Evolutionary conservation across 2,329 filamentous ascomycete species (phyloP), one percentile per base, ranked within the genome.

Genomic region (Septoria linicola): DNA sequence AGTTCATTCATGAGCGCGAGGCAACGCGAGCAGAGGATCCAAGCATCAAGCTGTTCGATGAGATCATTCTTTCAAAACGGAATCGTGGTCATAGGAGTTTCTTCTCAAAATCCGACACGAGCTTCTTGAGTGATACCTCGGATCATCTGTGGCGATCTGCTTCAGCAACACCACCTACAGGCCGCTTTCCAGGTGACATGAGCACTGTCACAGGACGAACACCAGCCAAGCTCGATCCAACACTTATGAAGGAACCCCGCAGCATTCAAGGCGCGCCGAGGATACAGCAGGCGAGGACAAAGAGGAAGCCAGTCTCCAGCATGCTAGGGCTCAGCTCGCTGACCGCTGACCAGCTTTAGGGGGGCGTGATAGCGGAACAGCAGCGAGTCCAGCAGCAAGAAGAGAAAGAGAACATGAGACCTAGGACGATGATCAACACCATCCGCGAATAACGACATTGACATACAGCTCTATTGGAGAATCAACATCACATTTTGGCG

Each of bases 181-280:
- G 77, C 21, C 74, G 74, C 43, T 77, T 77, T 54, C 75, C 80
- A 16, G 75, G 75, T 6, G 80, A 83, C 80, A 81, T 51, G 80
- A 84, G 86, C 75, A 45, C 53, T 3, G 52, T 55, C 8, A 82
- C 47, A 82, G 82, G 64, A 10, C 73, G 83, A 59, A 83, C 88
- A 31, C 93, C 93, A 4, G 83, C 88, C 6, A 91, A 88, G 65
- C 79, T 99, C 8, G 93, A 99, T 63, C 80, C 85, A 3, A 81
- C 83, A 11, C 76, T 96, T 40, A 96, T 97, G 89, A 89, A 89
- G 68, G 91, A 96, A 71, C 91, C 91, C 23, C 81, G 91, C 51
- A 84, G 88, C 56, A 92, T 96, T 32, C 89, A 95, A 68, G 91
- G 91, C 30, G 84, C 90, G n/a, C 90, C 90, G 21, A 72, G 80